Percentiles rank a stretch among this genome's conserved stretches.
These are phyloP conservation scores for Straminergon stramineum DNA, from an alignment of 225 moss, liverwort and hornwort genomes.

Conservation along the genomic window DNA sequence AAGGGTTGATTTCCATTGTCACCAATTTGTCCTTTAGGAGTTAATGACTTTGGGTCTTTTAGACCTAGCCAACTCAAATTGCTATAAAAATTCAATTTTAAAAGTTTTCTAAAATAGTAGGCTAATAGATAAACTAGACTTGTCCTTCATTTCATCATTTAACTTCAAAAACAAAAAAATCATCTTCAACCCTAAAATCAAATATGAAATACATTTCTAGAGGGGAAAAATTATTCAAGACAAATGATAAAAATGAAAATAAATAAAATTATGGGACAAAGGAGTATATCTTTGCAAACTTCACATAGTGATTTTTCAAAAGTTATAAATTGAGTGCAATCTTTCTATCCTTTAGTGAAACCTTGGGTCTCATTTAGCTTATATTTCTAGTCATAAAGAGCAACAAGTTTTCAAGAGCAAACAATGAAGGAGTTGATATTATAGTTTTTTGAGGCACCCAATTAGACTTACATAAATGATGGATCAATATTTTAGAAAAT, in stretches of 20 bases:
- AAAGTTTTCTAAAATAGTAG: rapidly evolving
- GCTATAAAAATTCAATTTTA: neutral
- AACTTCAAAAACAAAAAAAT: neutral
- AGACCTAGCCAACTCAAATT: neutral
- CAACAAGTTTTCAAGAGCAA: neutral
- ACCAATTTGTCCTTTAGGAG: too few species aligned
- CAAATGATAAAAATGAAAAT: neutral
- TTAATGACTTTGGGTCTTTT: neutral
- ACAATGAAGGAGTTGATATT: neutral
- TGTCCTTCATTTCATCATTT: neutral
- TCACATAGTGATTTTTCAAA: neutral
- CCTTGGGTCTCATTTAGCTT: neutral
- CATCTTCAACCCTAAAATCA: neutral
- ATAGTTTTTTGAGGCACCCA: neutral
- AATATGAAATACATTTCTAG: neutral
- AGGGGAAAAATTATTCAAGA: rapidly evolving
- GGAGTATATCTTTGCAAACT: neutral
- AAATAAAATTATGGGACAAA: neutral
- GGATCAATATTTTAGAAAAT: neutral
- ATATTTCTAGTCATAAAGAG: neutral
- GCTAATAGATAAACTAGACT: neutral
- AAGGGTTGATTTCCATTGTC: too few species aligned
- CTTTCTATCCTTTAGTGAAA: neutral
- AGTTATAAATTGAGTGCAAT: neutral
- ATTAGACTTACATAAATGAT: neutral